phyloP scores from a whole-genome alignment of 306 rosid genomes.

The Vigna angularis region DNA sequence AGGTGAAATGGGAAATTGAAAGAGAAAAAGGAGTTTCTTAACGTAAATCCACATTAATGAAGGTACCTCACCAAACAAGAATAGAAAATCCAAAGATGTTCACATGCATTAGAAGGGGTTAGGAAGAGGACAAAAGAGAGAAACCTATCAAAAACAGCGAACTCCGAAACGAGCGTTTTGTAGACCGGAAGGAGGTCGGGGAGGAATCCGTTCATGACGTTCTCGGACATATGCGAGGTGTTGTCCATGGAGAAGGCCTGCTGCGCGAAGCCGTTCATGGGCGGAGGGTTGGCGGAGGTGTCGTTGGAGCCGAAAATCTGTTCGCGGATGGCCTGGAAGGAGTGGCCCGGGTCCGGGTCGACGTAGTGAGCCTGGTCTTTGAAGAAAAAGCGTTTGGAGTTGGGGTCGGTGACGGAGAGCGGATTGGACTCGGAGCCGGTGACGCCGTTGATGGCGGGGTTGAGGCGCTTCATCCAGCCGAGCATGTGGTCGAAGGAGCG shows the following conservation, averaged over 20 bases:
- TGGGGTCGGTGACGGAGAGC: conserved; percentile 55
- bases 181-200: conserved; percentile 73
- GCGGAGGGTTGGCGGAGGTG: conserved; percentile 57
- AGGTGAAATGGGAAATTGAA: no score
- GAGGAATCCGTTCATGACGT: conserved; percentile 81
- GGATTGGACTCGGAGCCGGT: conserved; percentile 65
- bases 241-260: conserved; percentile 84
- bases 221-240: conserved; percentile 55
- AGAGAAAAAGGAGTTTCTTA: no score
- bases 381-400: conserved; percentile 60
- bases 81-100: no score
- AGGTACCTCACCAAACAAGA: no score
- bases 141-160: conserved; percentile 92
- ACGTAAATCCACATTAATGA: no score
- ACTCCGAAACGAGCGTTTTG: conserved; percentile 70
- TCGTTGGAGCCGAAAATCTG: conserved; percentile 77
- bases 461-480: conserved; percentile 91
- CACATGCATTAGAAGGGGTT: no score
- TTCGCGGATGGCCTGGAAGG: conserved; percentile 81
- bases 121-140: neutral
- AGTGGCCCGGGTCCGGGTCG: conserved; percentile 95
- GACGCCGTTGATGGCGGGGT: conserved; percentile 80
- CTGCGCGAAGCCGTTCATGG: conserved; percentile 90
- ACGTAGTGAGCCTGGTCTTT: conserved; percentile 58
- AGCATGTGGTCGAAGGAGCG: conserved; percentile 98